Evolutionary conservation across 2,329 filamentous ascomycete species (phyloP).

Genomic region (Colletotrichum sojae): DNA sequence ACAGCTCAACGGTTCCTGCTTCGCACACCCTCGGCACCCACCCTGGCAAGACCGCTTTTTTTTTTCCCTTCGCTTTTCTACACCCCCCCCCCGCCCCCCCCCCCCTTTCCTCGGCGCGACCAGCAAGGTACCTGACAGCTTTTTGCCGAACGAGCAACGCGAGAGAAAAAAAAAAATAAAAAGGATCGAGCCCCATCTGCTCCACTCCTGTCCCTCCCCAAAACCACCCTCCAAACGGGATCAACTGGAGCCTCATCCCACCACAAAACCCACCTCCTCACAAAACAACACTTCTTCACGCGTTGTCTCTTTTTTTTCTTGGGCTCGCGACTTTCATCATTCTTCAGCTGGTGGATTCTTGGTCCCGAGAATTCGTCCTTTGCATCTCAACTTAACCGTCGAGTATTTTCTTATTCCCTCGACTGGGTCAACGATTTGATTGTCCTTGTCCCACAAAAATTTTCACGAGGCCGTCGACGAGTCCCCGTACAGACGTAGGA

Average conservation of each 20-base stretch:
- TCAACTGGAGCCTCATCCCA: constrained; percentile 44
- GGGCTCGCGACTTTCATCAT: constrained; percentile 40
- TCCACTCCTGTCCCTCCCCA: constrained; percentile 43
- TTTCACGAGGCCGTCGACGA: constrained; percentile 35
- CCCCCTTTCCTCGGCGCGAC: constrained; percentile 30
- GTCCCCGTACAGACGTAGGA: constrained; percentile 39
- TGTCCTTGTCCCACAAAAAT: constrained; percentile 40
- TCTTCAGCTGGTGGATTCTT: constrained; percentile 32
- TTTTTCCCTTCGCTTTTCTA: not conserved
- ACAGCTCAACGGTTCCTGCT: constrained; percentile 40
- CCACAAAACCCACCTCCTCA: constrained; percentile 41
- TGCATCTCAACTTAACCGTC: constrained; percentile 6
- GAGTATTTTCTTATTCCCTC: constrained; percentile 31
- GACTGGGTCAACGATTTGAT: constrained; percentile 32
- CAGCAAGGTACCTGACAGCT: constrained; percentile 39
- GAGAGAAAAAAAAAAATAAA: constrained; percentile 40
- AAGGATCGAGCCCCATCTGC: constrained; percentile 42
- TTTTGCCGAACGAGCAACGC: constrained; percentile 38
- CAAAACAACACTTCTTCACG: constrained; percentile 40
- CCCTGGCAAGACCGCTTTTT: constrained; percentile 38
- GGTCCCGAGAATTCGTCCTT: constrained; percentile 11
- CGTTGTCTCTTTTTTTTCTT: constrained; percentile 37
- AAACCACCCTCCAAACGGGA: constrained; percentile 43
- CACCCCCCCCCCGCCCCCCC: not conserved
- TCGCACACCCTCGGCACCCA: constrained; percentile 38